Evolutionary conservation across 1,139 yeast species (phyloP), one percentile per base, ranked within the genome.

Genomic region (Dujonia santamariae): DNA sequence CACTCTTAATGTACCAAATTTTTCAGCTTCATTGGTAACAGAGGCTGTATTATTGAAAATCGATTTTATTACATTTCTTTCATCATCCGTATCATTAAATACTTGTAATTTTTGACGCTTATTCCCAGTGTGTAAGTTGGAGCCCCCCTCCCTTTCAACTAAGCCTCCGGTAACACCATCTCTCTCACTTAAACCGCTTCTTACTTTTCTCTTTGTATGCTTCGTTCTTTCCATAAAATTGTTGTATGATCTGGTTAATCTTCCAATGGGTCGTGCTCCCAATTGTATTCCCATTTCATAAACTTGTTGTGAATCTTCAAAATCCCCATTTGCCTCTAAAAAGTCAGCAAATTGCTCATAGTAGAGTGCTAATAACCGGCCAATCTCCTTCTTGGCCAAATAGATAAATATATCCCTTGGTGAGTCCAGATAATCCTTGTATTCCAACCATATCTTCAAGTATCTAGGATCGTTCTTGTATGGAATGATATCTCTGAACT

Each of bases 401-500:
- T 83, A 88, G 2, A 78, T 67, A 53, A 82, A 90, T 4, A 86
- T 69, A 37, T 85, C 95, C 22, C 73, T 59, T 0, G 94, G 92
- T 4, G 80, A 67, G 43, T 85, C 92, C 1, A 85, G 75, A 47
- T 76, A 80, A 17, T 69, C 72, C 16, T 82, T 76, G 52, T 85
- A 86, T 40, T 78, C 80, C 33, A 90, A 59, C 97, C 98, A 92
- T 1, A 88, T 70, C 42, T 71, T 73, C 35, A 92, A 59, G 53
- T 85, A 90, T 33, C 97, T 61, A 0, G 88, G 76, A 52, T 90
- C 97, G 53, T 90, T 84, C 42, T 79, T 81, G 55, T 88, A 90
- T 44, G 75, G 77, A 1, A 61, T 54, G 18, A 71, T 70, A 47
- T 84, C 88, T 46, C 82, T 67, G 50, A 87, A 86, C 43, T 69